These are phyloP conservation scores for Torrubiella hemipterigena DNA, from an alignment of 2,329 filamentous ascomycete genomes.

Conservation along the genomic window DNA sequence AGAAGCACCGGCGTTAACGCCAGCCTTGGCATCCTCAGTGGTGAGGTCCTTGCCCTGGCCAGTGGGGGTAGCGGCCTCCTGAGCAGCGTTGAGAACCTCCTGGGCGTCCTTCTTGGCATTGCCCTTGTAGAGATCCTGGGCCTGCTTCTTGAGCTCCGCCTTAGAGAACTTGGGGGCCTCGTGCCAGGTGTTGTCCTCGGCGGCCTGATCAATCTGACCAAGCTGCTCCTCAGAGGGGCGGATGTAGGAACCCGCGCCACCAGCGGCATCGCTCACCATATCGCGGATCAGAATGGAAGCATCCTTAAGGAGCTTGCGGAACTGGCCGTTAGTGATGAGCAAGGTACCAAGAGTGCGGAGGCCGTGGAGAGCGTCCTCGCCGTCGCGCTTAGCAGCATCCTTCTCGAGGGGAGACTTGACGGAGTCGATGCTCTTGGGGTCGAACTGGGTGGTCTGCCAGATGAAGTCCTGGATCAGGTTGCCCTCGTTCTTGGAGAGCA, in stretches of 20 bases:
- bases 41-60: constrained; percentile 37
- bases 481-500: constrained; percentile 90
- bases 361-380: constrained; percentile 71
- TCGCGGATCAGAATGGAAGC: constrained; percentile 71
- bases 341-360: constrained; percentile 79
- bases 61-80: constrained; percentile 34
- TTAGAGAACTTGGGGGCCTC: constrained; percentile 68
- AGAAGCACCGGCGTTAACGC: constrained; percentile 18
- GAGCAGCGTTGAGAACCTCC: constrained; percentile 45
- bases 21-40: constrained; percentile 33
- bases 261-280: constrained; percentile 81
- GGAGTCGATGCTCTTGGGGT: constrained; percentile 44
- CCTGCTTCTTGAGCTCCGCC: constrained; percentile 55
- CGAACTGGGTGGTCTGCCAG: constrained; percentile 77
- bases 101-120: constrained; percentile 45
- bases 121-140: constrained; percentile 49
- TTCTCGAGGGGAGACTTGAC: constrained; percentile 62
- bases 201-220: constrained; percentile 66
- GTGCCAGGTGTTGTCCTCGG: constrained; percentile 88
- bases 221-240: constrained; percentile 71
- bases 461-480: constrained; percentile 94
- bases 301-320: constrained; percentile 71
- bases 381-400: constrained; percentile 69
- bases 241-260: constrained; percentile 62
- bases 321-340: constrained; percentile 91